Percentiles rank a stretch among this genome's conserved stretches.
These are phyloP conservation scores for Aleurites moluccanus DNA, from an alignment of 441 rosid species.

Conservation along the genomic window DNA sequence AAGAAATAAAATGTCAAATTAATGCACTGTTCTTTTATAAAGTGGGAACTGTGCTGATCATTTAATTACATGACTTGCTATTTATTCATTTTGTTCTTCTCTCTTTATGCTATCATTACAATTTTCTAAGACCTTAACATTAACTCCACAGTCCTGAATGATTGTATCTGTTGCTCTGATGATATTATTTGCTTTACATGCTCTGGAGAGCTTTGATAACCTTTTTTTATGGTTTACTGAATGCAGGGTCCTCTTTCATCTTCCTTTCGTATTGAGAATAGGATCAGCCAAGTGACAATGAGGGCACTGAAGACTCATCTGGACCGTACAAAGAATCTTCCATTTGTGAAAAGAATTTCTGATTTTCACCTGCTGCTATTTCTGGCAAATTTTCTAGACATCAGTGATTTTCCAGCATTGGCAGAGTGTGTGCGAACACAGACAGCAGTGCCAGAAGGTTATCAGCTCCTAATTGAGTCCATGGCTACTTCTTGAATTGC, in stretches of 20 bases:
- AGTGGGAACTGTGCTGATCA: background rate
- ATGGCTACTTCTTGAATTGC: constrained; percentile 56
- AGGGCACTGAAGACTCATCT: constrained; percentile 72
- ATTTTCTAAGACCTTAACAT: background rate
- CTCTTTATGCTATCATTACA: background rate
- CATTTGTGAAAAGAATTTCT: constrained; percentile 77
- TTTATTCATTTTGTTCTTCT: background rate
- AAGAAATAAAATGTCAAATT: background rate
- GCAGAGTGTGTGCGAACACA: constrained; percentile 66
- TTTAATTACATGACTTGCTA: background rate
- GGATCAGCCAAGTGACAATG: constrained; percentile 46
- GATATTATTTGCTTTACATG: background rate
- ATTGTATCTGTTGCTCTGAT: background rate
- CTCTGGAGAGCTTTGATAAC: background rate
- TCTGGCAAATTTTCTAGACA: constrained; percentile 63
- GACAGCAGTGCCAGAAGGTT: constrained; percentile 70
- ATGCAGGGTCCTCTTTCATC: constrained; percentile 78
- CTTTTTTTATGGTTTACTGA: constrained; percentile 8
- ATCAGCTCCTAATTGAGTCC: constrained; percentile 77
- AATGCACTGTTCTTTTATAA: background rate
- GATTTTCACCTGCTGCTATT: constrained; percentile 83
- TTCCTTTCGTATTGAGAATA: constrained; percentile 84
- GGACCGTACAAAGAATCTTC: constrained; percentile 62
- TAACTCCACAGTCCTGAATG: background rate
- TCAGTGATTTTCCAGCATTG: constrained; percentile 71